Evolutionary conservation across 495 filamentous ascomycete genomes (phyloP).

Genomic region (Parachaetomium inaequale): DNA sequence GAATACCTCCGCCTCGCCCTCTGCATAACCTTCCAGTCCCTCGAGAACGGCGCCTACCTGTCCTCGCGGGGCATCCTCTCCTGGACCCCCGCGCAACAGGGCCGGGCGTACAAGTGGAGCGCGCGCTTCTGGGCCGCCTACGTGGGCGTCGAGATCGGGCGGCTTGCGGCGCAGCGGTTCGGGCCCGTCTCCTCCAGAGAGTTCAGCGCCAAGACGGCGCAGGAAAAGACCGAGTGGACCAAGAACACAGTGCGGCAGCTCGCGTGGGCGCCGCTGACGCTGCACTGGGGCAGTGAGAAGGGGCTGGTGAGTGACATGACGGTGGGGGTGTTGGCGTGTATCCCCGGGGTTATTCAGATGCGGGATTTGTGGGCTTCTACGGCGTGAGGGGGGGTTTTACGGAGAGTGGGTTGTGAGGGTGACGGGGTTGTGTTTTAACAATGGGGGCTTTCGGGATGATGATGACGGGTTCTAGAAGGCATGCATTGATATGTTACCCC

Average conservation of each 20-base stretch:
- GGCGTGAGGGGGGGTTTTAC: constrained; percentile 19
- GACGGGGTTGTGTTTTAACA: background rate
- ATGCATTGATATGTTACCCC: no score
- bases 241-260: constrained; percentile 46
- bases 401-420: background rate
- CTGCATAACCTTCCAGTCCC: constrained; percentile 65
- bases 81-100: constrained; percentile 50
- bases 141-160: constrained; percentile 69
- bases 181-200: constrained; percentile 29
- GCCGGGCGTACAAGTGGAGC: constrained; percentile 66
- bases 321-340: constrained; percentile 61
- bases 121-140: constrained; percentile 74
- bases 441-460: background rate
- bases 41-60: constrained; percentile 84
- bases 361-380: constrained; percentile 59
- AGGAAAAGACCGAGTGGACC: constrained; percentile 43
- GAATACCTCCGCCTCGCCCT: constrained; percentile 64
- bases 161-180: constrained; percentile 52
- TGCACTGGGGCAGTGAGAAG: constrained; percentile 79
- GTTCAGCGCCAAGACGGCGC: constrained; percentile 37
- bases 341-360: constrained; percentile 66
- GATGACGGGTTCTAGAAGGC: background rate
- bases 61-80: constrained; percentile 63
- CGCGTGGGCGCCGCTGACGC: constrained; percentile 56
- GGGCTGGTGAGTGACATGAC: constrained; percentile 57